Percentiles rank a stretch among this genome's conserved stretches.
phyloP scores from a whole-genome alignment of 768 basidiomycete genomes.

The Boletus insuetus region DNA sequence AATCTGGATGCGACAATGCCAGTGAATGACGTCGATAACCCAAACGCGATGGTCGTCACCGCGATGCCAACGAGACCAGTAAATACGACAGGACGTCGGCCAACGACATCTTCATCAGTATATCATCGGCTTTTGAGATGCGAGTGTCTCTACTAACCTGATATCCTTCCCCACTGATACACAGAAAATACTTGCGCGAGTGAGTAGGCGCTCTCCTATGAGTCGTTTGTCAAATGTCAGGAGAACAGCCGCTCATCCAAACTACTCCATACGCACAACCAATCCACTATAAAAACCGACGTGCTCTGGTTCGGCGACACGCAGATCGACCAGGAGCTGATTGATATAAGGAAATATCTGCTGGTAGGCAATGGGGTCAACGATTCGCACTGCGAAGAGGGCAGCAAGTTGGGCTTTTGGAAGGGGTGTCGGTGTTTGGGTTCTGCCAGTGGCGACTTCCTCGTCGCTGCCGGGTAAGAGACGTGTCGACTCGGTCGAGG shows the following conservation, averaged over 20 bases:
- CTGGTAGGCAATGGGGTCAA: constrained; percentile 58
- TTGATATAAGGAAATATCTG: constrained; percentile 69
- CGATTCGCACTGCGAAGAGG: constrained; percentile 44
- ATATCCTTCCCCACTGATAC: constrained; percentile 59
- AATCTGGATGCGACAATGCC: constrained; percentile 50
- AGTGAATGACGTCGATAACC: constrained; percentile 50
- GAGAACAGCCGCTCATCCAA: not conserved
- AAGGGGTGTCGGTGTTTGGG: constrained; percentile 24
- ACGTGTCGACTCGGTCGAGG: constrained; percentile 10
- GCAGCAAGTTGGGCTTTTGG: constrained; percentile 45
- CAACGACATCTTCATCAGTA: constrained; percentile 46
- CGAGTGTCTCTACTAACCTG: constrained; percentile 35
- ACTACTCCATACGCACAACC: constrained; percentile 41
- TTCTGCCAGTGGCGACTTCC: not conserved
- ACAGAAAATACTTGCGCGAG: constrained; percentile 58
- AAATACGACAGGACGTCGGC: constrained; percentile 61
- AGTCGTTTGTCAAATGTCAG: not conserved
- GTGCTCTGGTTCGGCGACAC: constrained; percentile 51
- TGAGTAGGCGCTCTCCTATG: constrained; percentile 61
- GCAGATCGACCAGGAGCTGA: constrained; percentile 53
- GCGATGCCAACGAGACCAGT: constrained; percentile 50
- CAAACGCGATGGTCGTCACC: constrained; percentile 49
- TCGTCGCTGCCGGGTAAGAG: constrained; percentile 13
- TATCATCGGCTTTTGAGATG: not conserved
- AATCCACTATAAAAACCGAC: constrained; percentile 68